Evolutionary conservation across 176 grass and related monocot species (phyloP).

Genomic region (Zoysia japonica): DNA sequence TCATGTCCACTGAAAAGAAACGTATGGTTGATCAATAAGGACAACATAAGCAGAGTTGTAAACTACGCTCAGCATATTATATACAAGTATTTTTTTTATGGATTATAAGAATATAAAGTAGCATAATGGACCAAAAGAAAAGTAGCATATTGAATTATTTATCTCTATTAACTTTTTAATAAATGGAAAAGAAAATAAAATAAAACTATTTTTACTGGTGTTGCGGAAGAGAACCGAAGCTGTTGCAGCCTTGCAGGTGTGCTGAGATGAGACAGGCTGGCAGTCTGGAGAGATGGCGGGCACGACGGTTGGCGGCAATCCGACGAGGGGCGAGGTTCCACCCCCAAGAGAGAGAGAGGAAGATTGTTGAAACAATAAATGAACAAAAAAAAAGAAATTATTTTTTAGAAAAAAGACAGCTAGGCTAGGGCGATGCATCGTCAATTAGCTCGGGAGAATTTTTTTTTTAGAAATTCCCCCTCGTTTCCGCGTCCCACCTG

Average conservation of each 20-base stretch:
- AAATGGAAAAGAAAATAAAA: not conserved
- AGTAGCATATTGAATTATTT: not conserved
- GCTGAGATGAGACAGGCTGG: not conserved
- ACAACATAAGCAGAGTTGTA: not conserved
- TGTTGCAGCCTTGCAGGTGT: not conserved
- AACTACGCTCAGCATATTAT: not conserved
- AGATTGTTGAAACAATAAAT: not conserved
- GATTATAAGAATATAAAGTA: not conserved
- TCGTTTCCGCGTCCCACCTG: constrained; percentile 44
- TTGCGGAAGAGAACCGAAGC: not conserved
- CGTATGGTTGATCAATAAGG: not conserved
- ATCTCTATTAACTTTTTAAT: not conserved
- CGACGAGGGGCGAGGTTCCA: constrained; percentile 31
- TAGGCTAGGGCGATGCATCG: constrained; percentile 15
- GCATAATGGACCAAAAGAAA: not conserved
- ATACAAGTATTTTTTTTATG: no score
- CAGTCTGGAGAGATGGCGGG: constrained; percentile 14
- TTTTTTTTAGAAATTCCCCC: constrained; percentile 18
- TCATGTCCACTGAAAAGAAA: not conserved
- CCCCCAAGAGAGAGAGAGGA: constrained; percentile 16
- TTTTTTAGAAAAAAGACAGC: constrained; percentile 13
- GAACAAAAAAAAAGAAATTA: not conserved
- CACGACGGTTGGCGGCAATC: constrained; percentile 39
- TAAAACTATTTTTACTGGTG: not conserved
- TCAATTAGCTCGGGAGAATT: constrained; percentile 38